Evolutionary conservation across 139 green algal species (phyloP).

Genomic region (Picochlorum sp.): DNA sequence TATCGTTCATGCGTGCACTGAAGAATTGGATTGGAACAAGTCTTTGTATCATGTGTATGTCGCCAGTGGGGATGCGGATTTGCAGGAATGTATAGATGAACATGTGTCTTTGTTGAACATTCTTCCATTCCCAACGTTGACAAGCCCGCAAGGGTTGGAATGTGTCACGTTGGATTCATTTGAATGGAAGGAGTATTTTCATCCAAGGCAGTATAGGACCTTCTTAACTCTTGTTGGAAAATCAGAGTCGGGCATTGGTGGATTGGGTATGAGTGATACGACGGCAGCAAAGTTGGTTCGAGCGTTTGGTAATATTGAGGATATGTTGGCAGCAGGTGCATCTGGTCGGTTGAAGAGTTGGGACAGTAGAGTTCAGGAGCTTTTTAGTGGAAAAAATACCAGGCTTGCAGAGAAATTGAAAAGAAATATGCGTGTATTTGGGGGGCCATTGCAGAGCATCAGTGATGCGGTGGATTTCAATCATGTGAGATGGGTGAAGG

Average conservation of each 20-base stretch:
- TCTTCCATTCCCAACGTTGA: background rate
- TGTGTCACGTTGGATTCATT: background rate
- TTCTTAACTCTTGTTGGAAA: constrained; percentile 8
- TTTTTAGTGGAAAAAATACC: background rate
- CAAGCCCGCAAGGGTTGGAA: background rate
- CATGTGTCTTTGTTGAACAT: constrained; percentile 8
- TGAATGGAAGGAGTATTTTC: background rate
- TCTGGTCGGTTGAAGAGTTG: constrained; percentile 7
- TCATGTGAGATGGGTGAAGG: background rate
- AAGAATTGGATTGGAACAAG: background rate
- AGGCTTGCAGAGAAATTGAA: background rate
- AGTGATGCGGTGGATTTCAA: no score
- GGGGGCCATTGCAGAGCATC: no score
- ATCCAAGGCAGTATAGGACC: background rate
- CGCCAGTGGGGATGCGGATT: constrained; percentile 10
- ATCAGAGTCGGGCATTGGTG: background rate
- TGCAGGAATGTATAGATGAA: constrained; percentile 7
- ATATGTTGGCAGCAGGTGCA: background rate
- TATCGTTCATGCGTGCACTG: background rate
- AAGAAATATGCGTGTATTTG: background rate
- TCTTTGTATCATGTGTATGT: background rate
- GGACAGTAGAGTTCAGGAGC: background rate
- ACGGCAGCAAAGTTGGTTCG: constrained; percentile 1
- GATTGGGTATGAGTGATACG: constrained; percentile 3
- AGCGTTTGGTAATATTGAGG: background rate